These are phyloP conservation scores for Sphagnum contortum DNA, from an alignment of 225 moss, liverwort and hornwort genomes.

Conservation along the genomic window DNA sequence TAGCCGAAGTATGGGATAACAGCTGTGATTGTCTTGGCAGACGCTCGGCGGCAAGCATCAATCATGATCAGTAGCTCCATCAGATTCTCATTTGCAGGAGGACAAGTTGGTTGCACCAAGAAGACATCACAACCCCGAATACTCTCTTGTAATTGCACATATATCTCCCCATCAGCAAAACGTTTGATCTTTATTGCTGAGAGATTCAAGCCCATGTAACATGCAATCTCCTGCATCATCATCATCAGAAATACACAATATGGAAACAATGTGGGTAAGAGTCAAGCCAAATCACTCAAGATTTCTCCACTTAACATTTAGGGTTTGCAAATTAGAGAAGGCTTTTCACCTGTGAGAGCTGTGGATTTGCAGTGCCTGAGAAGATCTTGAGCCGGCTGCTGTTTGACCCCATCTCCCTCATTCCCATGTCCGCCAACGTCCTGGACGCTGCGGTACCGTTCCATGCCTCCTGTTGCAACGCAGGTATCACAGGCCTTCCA, in stretches of 20 bases:
- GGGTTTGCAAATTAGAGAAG: background rate
- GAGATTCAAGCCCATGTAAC: slow-evolving; percentile 54
- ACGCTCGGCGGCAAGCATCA: slow-evolving; percentile 60
- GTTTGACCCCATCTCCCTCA: slow-evolving; percentile 36
- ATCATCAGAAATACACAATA: slow-evolving; percentile 2
- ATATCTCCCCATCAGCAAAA: slow-evolving; percentile 66
- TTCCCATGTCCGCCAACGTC: slow-evolving; percentile 30
- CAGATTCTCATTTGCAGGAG: slow-evolving; percentile 61
- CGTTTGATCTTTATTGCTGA: slow-evolving; percentile 48
- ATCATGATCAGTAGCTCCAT: slow-evolving; percentile 75
- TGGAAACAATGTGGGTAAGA: background rate
- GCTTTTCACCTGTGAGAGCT: slow-evolving; percentile 52
- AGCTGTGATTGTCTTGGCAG: slow-evolving; percentile 60
- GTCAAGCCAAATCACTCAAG: background rate
- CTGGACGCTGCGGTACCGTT: slow-evolving; percentile 33
- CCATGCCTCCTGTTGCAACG: slow-evolving; percentile 26
- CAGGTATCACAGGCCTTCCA: slow-evolving; percentile 46
- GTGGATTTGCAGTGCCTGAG: slow-evolving; percentile 72
- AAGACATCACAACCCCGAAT: slow-evolving; percentile 61
- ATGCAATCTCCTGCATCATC: slow-evolving; percentile 44
- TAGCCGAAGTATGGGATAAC: slow-evolving; percentile 67
- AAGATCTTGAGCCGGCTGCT: slow-evolving; percentile 72
- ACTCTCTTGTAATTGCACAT: slow-evolving; percentile 62
- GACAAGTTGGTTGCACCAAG: slow-evolving; percentile 57
- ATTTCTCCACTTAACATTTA: background rate